Evolutionary conservation across 805 yeast species (phyloP).

Genomic region (Hanseniaspora guilliermondii): DNA sequence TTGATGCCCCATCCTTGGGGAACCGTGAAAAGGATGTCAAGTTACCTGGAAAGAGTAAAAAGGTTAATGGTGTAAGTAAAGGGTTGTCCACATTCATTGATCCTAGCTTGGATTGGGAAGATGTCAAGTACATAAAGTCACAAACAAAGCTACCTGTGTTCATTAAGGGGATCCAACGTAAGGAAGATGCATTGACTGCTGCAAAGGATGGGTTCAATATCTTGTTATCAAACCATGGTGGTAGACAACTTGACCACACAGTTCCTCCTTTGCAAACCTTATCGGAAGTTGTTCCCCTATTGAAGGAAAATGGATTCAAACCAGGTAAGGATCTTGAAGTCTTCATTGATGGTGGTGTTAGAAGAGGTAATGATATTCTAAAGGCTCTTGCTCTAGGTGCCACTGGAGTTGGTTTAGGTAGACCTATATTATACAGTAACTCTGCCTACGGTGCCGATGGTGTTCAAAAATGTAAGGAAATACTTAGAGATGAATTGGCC

Average conservation of each 20-base stretch:
- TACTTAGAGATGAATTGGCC: conserved; percentile 56
- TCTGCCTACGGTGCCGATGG: conserved; percentile 54
- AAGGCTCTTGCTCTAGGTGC: conserved; percentile 62
- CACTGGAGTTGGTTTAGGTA: conserved; percentile 56
- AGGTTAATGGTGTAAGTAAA: conserved; percentile 77
- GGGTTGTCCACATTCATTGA: conserved; percentile 82
- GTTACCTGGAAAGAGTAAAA: conserved; percentile 38
- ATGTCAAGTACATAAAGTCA: conserved; percentile 42
- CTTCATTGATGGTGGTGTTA: conserved; percentile 56
- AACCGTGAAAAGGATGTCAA: conserved; percentile 82
- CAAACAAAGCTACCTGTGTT: conserved; percentile 54
- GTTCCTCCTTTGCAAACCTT: conserved; percentile 66
- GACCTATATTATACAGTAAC: conserved; percentile 55
- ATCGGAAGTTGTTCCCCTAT: conserved; percentile 51
- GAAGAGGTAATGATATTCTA: conserved; percentile 54
- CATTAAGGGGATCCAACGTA: conserved; percentile 74
- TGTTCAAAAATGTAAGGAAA: conserved; percentile 44
- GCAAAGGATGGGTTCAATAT: conserved; percentile 58
- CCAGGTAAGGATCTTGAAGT: conserved; percentile 40
- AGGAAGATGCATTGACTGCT: conserved; percentile 66
- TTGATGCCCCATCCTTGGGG: conserved; percentile 86
- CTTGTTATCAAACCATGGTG: conserved; percentile 83
- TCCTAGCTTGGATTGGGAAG: conserved; percentile 52
- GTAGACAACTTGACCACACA: conserved; percentile 73
- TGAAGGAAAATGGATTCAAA: conserved; percentile 35